These are phyloP conservation scores for Gracilaria vermiculophylla DNA, from an alignment of 23 red algal species.

Conservation along the genomic window DNA sequence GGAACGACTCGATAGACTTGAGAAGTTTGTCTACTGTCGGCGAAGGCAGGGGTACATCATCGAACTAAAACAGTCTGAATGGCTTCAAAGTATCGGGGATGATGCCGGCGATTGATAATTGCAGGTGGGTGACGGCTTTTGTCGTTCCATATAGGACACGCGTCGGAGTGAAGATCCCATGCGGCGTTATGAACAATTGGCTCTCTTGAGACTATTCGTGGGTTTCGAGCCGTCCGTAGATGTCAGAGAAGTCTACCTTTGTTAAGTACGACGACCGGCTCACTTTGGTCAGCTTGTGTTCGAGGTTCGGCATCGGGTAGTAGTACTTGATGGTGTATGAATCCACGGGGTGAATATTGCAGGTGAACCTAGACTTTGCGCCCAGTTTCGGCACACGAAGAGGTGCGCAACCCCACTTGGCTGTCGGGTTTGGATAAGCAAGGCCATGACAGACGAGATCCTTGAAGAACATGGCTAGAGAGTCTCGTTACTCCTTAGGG, in stretches of 20 bases:
- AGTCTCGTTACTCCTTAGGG: constrained; percentile 28
- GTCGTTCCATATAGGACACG: constrained; percentile 53
- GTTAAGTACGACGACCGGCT: constrained; percentile 18
- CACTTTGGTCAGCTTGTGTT: constrained; percentile 25
- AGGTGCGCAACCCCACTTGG: constrained; percentile 34
- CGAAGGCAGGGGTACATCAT: constrained; percentile 5
- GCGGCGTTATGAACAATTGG: constrained; percentile 42
- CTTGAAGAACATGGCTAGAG: background rate
- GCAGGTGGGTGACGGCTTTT: constrained; percentile 43
- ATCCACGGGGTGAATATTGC: constrained; percentile 14
- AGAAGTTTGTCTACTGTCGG: background rate
- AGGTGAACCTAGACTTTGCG: background rate
- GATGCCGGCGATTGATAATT: constrained; percentile 24
- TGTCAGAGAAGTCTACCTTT: background rate
- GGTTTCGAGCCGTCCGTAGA: background rate
- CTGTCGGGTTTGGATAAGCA: constrained; percentile 18
- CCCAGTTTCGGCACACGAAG: constrained; percentile 40
- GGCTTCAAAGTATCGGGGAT: background rate
- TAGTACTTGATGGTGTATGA: background rate
- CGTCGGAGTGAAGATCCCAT: constrained; percentile 44
- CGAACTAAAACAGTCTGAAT: constrained; percentile 5
- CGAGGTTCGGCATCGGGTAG: constrained; percentile 44
- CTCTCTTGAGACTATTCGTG: constrained; percentile 14
- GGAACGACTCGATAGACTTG: background rate
- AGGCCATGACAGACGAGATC: constrained; percentile 32